Evolutionary conservation across 768 basidiomycete genomes (phyloP), one percentile per base, ranked within the genome.

Genomic region (Astraeus odoratus): DNA sequence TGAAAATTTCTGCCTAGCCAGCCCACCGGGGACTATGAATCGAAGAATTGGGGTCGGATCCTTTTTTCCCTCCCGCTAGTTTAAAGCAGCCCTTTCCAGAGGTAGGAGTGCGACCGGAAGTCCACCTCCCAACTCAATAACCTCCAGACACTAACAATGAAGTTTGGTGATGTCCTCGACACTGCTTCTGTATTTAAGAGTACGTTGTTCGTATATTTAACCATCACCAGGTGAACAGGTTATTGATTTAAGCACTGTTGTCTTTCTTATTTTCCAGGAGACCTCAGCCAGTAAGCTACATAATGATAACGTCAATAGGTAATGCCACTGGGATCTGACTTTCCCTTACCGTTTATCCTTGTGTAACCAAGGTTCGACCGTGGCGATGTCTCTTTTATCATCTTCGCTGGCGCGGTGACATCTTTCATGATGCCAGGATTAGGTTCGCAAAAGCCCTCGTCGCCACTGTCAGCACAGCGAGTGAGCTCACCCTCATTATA

Each of bases 361-460:
- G 19, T 35, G 16, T 8, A 3, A n/a, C 20, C 20, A 51, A 84
- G 81, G 51, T 88, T 78, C 63, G 75, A 86, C 61, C 71, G 74
- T 18, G 83, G 86, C 27, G 84, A 88, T 67, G 59, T 86, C 13
- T 67, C 80, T 7, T 88, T 86, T 60, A 80, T 88, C 52, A 75
- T 80, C n/a, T 56, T 84, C 5, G 71, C 79, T 20, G 82, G 81
- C 24, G 76, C 77, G 15, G 77, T 87, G 69, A 85, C 86, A 10
- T 71, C 76, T 41, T 79, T 86, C 66, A 88, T 86, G 84, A 71
- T 88, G 26, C 84, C 83, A 36, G 83, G 83, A 12, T 75, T 86
- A 24, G 80, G 84, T 80, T 51, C 50, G 66, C 20, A 30, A 31
- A 22, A 31, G 27, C n/a, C n/a, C n/a, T n/a, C n/a, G n/a, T n/a